phyloP scores from a whole-genome alignment of 2,329 filamentous ascomycete species.

The Trichoderma sp. region DNA sequence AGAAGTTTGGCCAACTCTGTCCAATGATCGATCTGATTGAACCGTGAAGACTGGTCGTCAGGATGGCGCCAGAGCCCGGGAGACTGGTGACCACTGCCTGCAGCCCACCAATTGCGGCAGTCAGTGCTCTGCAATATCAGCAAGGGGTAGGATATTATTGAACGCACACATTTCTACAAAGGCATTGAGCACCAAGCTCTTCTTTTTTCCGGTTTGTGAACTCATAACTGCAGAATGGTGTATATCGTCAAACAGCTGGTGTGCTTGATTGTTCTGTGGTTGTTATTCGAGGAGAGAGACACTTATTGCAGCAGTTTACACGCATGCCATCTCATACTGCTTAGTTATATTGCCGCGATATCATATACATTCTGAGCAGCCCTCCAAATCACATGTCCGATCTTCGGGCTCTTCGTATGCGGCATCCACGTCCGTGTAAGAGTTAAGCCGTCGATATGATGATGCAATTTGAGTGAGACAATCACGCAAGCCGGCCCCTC shows the following conservation, averaged over 20 bases:
- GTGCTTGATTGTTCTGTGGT: slow-evolving; percentile 13
- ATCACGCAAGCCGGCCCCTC: slow-evolving; percentile 19
- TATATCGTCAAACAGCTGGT: slow-evolving; percentile 12
- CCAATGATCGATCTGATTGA: slow-evolving; percentile 64
- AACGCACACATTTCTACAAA: slow-evolving; percentile 45
- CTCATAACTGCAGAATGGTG: slow-evolving; percentile 20
- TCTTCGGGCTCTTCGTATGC: slow-evolving; percentile 1
- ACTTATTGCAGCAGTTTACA: background rate
- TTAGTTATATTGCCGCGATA: slow-evolving; percentile 2
- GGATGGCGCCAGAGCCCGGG: slow-evolving; percentile 61
- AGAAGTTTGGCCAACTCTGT: slow-evolving; percentile 59
- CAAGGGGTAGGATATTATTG: background rate
- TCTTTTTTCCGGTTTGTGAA: slow-evolving; percentile 37
- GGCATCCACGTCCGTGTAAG: background rate
- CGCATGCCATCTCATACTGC: slow-evolving; percentile 4
- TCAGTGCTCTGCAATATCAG: background rate
- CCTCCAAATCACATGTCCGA: slow-evolving; percentile 10
- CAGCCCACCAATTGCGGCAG: background rate
- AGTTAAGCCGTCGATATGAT: background rate
- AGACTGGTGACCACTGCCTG: slow-evolving; percentile 49
- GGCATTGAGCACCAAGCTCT: slow-evolving; percentile 46
- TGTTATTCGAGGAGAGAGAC: slow-evolving; percentile 1
- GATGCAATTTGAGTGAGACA: slow-evolving; percentile 18
- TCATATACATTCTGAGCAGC: slow-evolving; percentile 9
- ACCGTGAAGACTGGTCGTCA: slow-evolving; percentile 61